Evolutionary conservation across 208 protist genomes (phyloP).

Genomic region (Leishmania arabica): DNA sequence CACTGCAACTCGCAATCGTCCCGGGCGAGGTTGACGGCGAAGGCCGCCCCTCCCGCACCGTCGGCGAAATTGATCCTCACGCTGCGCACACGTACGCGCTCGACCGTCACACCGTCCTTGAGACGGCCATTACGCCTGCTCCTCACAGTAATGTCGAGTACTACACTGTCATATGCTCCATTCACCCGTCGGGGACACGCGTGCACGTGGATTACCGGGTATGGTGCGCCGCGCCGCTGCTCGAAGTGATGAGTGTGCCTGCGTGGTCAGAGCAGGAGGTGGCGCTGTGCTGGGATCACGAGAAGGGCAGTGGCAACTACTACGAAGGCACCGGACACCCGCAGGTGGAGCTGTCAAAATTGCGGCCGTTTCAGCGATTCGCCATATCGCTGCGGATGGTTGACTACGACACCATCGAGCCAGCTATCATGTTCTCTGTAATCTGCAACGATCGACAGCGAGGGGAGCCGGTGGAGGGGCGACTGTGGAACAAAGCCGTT

Average conservation of each 20-base stretch:
- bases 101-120: constrained; percentile 32
- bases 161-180: constrained; percentile 66
- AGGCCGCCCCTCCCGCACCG: constrained; percentile 22
- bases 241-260: constrained; percentile 44
- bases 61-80: constrained; percentile 36
- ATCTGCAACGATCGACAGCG: constrained; percentile 45
- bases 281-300: constrained; percentile 41
- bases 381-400: constrained; percentile 64
- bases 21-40: constrained; percentile 26
- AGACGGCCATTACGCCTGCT: constrained; percentile 36
- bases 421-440: constrained; percentile 75
- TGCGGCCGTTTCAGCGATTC: constrained; percentile 46
- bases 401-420: constrained; percentile 52
- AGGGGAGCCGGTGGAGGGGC: constrained; percentile 60
- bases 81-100: constrained; percentile 35
- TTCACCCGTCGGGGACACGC: constrained; percentile 38
- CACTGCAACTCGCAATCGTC: constrained; percentile 18
- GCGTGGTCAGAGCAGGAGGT: constrained; percentile 59
- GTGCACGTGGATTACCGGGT: constrained; percentile 54
- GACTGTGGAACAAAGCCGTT: constrained; percentile 51
- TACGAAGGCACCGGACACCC: constrained; percentile 75
- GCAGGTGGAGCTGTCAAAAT: constrained; percentile 78
- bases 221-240: constrained; percentile 59
- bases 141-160: constrained; percentile 25
- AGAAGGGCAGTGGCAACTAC: constrained; percentile 62